These are phyloP conservation scores for Claviceps digitariae DNA, from an alignment of 2,329 filamentous ascomycete species.

Conservation along the genomic window DNA sequence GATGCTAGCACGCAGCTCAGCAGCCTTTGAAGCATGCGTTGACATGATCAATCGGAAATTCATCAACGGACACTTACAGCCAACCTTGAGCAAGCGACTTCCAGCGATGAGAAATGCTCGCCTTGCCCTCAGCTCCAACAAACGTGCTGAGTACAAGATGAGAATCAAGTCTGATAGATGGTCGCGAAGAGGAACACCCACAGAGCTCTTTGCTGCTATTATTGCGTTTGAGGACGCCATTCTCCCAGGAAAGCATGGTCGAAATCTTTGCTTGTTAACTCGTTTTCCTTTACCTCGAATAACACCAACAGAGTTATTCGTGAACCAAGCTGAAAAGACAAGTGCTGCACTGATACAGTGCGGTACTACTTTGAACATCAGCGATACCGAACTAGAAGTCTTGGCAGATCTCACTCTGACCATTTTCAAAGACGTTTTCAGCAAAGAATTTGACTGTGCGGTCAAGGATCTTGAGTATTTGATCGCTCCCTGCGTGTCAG, in stretches of 20 bases:
- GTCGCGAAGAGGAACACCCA: slow-evolving; percentile 32
- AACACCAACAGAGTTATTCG: slow-evolving; percentile 57
- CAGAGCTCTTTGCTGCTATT: slow-evolving; percentile 45
- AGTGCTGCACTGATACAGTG: slow-evolving; percentile 38
- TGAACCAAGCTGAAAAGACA: slow-evolving; percentile 50
- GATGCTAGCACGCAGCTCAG: slow-evolving; percentile 69
- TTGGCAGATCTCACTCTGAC: slow-evolving; percentile 63
- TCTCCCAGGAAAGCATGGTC: slow-evolving; percentile 44
- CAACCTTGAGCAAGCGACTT: slow-evolving; percentile 55
- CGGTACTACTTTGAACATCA: slow-evolving; percentile 26
- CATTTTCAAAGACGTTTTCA: slow-evolving; percentile 75
- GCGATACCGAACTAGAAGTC: slow-evolving; percentile 30
- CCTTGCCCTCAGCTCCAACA: slow-evolving; percentile 68
- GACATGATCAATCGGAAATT: slow-evolving; percentile 51
- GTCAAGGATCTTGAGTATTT: slow-evolving; percentile 65
- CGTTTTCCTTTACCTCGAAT: slow-evolving; percentile 49
- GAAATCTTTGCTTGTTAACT: slow-evolving; percentile 58
- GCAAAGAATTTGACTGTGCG: slow-evolving; percentile 63
- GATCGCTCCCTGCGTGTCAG: slow-evolving; percentile 44
- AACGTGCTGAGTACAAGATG: slow-evolving; percentile 62
- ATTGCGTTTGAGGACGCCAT: slow-evolving; percentile 44
- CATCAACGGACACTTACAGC: slow-evolving; percentile 62
- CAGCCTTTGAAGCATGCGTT: slow-evolving; percentile 73
- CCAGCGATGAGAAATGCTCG: slow-evolving; percentile 79
- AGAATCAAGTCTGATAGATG: slow-evolving; percentile 66